Conservation (phyloP, 2,329 filamentous ascomycete species). For the Colletotrichum tofieldiae region DNA sequence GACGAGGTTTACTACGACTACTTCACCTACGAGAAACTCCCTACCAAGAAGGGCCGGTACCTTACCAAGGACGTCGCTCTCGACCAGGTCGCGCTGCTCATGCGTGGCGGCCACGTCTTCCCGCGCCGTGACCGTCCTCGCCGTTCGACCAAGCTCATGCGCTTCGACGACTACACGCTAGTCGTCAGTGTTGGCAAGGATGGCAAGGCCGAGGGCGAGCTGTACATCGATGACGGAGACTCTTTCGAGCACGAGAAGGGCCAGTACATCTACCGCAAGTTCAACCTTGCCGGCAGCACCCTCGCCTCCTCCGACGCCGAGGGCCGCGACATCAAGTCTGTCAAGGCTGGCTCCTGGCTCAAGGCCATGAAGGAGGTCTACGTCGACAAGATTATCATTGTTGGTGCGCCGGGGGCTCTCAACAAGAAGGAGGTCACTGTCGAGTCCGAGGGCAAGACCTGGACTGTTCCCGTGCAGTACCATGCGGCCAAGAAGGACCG, state of each 20-base stretch:
- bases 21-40: slow-evolving; percentile 85
- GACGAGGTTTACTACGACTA: slow-evolving; percentile 95
- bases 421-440: slow-evolving; percentile 72
- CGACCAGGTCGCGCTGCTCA: slow-evolving; percentile 89
- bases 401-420: slow-evolving; percentile 85
- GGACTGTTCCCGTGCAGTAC: slow-evolving; percentile 75
- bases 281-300: slow-evolving; percentile 74
- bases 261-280: slow-evolving; percentile 89
- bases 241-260: slow-evolving; percentile 89
- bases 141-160: slow-evolving; percentile 90
- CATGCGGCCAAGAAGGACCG: slow-evolving; percentile 62
- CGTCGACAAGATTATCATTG: slow-evolving; percentile 87
- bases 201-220: slow-evolving; percentile 78
- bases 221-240: slow-evolving; percentile 96
- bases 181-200: slow-evolving; percentile 80
- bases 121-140: slow-evolving; percentile 90
- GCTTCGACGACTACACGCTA: slow-evolving; percentile 94
- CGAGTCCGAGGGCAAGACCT: slow-evolving; percentile 66
- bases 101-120: slow-evolving; percentile 94
- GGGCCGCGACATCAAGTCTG: slow-evolving; percentile 65
- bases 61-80: slow-evolving; percentile 83
- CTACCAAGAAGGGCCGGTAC: slow-evolving; percentile 77
- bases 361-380: slow-evolving; percentile 84
- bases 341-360: slow-evolving; percentile 78
- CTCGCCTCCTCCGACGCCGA: slow-evolving; percentile 81